phyloP scores from a whole-genome alignment of 1,139 yeast genomes.

The Lodderomyces theae region DNA sequence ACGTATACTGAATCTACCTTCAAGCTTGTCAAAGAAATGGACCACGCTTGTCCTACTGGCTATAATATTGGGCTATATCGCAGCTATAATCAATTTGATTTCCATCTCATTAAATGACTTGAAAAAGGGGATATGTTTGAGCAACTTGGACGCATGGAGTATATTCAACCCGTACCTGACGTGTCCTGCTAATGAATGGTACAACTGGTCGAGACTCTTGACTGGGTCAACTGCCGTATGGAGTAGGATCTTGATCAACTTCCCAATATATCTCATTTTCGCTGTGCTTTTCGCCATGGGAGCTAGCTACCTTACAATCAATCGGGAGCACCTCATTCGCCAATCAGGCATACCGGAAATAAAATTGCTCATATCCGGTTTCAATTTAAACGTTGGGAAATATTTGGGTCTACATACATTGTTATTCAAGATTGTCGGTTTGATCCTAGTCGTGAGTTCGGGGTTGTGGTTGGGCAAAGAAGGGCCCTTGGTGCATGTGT shows the following conservation, averaged over 20 bases:
- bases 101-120: slow-evolving; percentile 65
- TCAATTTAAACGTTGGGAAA: slow-evolving; percentile 37
- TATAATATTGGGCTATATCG: slow-evolving; percentile 53
- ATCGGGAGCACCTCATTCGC: slow-evolving; percentile 43
- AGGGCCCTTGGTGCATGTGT: slow-evolving; percentile 88
- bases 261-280: slow-evolving; percentile 37
- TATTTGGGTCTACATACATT: slow-evolving; percentile 51
- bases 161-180: slow-evolving; percentile 44
- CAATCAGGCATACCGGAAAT: slow-evolving; percentile 74
- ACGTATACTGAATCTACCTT: slow-evolving; percentile 14
- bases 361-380: slow-evolving; percentile 61
- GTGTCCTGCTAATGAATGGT: slow-evolving; percentile 45
- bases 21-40: slow-evolving; percentile 44
- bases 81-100: slow-evolving; percentile 58
- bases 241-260: slow-evolving; percentile 27
- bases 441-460: slow-evolving; percentile 67
- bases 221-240: slow-evolving; percentile 20
- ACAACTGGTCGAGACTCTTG: slow-evolving; percentile 37
- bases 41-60: slow-evolving; percentile 55
- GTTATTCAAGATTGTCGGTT: slow-evolving; percentile 49
- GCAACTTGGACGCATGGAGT: slow-evolving; percentile 31
- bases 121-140: slow-evolving; percentile 45
- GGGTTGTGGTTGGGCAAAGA: slow-evolving; percentile 93
- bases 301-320: slow-evolving; percentile 33
- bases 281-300: slow-evolving; percentile 25